Conservation (phyloP, 2,329 filamentous ascomycete genomes). For the Fusarium cicatricum region DNA sequence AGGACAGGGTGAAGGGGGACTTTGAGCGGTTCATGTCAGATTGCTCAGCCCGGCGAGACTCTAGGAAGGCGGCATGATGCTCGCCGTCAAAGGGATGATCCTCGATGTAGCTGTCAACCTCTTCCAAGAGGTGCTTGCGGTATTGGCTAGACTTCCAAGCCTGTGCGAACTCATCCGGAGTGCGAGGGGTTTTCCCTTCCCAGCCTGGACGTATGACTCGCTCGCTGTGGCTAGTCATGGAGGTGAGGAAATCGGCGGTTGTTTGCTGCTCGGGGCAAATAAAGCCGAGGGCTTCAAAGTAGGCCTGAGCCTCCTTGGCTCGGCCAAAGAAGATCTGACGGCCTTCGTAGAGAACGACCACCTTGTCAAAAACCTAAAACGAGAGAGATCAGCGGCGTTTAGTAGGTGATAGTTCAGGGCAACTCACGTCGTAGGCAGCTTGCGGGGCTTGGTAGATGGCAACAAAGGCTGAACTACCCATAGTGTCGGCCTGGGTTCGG, state of each 20-base stretch:
- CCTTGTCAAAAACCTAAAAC: constrained; percentile 71
- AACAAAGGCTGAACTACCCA: constrained; percentile 63
- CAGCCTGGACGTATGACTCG: constrained; percentile 44
- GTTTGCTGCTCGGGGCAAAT: constrained; percentile 62
- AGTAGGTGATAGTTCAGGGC: too few species aligned
- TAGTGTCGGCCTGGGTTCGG: constrained; percentile 65
- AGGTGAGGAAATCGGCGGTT: constrained; percentile 74
- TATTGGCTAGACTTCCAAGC: constrained; percentile 42
- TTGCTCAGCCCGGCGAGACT: constrained; percentile 26
- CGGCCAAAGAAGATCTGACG: constrained; percentile 62
- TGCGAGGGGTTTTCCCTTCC: constrained; percentile 43
- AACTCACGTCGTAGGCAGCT: constrained; percentile 44
- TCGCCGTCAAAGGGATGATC: constrained; percentile 31
- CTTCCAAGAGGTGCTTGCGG: constrained; percentile 38
- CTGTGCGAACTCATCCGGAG: constrained; percentile 47
- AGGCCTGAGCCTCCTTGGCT: constrained; percentile 30
- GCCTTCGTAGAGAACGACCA: constrained; percentile 71
- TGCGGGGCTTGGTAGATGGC: constrained; percentile 69
- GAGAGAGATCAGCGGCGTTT: background rate
- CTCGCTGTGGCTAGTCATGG: constrained; percentile 52
- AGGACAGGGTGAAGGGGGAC: constrained; percentile 21
- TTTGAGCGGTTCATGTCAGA: constrained; percentile 12
- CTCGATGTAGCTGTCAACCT: constrained; percentile 42
- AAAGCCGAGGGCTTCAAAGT: constrained; percentile 58
- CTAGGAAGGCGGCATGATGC: constrained; percentile 25